Conservation (phyloP, 2,329 filamentous ascomycete genomes). For the Nemania diffusa region DNA sequence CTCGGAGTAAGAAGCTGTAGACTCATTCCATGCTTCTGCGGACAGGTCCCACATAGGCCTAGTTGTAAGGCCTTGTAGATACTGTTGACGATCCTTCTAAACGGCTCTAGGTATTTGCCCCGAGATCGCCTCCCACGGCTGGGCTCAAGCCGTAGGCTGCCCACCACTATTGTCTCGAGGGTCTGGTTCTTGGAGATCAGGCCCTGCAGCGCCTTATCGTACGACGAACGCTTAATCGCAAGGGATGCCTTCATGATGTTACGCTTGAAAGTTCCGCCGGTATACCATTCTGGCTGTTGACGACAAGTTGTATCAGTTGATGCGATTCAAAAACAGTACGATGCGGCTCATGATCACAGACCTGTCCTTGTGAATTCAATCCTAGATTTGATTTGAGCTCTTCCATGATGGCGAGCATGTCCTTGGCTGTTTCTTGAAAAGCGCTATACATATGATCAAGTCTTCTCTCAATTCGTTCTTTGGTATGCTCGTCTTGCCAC, state of each 20-base stretch:
- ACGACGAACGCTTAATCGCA: constrained; percentile 25
- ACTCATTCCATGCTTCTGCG: constrained; percentile 9
- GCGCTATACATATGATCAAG: constrained; percentile 23
- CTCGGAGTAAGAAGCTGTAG: constrained; percentile 10
- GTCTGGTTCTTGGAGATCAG: constrained; percentile 20
- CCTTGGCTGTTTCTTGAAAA: constrained; percentile 14
- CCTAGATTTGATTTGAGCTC: constrained; percentile 18
- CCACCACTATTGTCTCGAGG: constrained; percentile 14
- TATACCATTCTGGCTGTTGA: constrained; percentile 2
- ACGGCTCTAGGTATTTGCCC: constrained; percentile 7
- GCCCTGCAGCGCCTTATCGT: constrained; percentile 8
- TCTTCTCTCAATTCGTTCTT: constrained; percentile 12
- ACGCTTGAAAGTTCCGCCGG: constrained; percentile 2
- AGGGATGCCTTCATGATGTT: constrained; percentile 19
- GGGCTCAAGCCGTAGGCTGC: constrained; percentile 22
- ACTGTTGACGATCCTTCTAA: constrained; percentile 10
- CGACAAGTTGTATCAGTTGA: not conserved
- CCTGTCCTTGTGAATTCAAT: not conserved
- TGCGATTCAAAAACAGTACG: not conserved
- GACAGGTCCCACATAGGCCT: constrained; percentile 15
- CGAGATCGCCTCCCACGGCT: constrained; percentile 17
- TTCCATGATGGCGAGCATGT: constrained; percentile 19
- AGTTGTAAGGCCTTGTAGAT: constrained; percentile 19
- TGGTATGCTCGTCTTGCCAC: constrained; percentile 13
- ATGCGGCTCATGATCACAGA: not conserved